A percentile compares a stretch with the other conserved stretches of the same genome.
Conservation (phyloP, 176 grass and related monocot genomes). For the Pontederia crassipes region DNA sequence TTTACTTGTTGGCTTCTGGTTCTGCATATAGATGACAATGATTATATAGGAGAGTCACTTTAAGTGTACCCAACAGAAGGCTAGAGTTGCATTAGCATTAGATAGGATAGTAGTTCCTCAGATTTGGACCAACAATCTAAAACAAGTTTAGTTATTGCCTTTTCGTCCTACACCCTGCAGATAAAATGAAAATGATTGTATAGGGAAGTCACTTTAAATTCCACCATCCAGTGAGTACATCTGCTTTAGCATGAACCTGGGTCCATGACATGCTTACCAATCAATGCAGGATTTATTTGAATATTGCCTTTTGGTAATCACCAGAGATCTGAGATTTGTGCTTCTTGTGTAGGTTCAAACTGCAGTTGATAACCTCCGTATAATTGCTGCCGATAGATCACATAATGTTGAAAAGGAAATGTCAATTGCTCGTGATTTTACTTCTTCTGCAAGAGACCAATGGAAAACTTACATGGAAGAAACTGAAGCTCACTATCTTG, state of each 20-base stretch:
- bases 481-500: conserved; percentile 43
- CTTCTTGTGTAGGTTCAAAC: conserved; percentile 34
- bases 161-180: no score
- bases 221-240: neutral
- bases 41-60: no score
- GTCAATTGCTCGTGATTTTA: conserved; percentile 35
- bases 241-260: no score
- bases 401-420: conserved; percentile 45
- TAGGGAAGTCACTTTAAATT: neutral
- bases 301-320: neutral
- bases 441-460: conserved; percentile 53
- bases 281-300: neutral
- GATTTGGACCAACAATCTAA: no score
- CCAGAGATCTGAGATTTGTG: neutral
- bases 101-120: no score
- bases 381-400: conserved; percentile 29
- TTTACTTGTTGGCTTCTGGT: no score
- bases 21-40: no score
- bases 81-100: no score
- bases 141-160: no score
- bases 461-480: conserved; percentile 42
- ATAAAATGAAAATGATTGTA: no score
- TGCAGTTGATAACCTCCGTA: conserved; percentile 39
- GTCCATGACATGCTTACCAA: neutral
- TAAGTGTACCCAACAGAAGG: no score